phyloP scores from a whole-genome alignment of 1,284 basidiomycete genomes.

The Moesziomyces antarcticus region DNA sequence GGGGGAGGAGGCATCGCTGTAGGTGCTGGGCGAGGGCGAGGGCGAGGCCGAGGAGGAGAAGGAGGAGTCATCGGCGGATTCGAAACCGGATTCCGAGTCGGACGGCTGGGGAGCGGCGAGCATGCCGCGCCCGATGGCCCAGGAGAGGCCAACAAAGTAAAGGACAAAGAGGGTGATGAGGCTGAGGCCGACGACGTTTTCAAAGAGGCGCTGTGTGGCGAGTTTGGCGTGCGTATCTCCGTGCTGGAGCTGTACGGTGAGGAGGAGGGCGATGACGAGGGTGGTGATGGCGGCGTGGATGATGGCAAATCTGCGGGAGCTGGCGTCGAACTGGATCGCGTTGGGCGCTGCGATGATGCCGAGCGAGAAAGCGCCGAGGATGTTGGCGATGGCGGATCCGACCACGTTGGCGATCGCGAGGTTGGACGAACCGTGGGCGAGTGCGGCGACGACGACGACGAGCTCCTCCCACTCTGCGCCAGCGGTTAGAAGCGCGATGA shows the following conservation, averaged over 20 bases:
- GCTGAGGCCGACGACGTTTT: constrained; percentile 41
- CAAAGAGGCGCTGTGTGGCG: constrained; percentile 29
- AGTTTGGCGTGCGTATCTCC: constrained; percentile 26
- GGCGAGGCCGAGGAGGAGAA: constrained; percentile 2
- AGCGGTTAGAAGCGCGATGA: constrained; percentile 45
- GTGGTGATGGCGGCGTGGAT: constrained; percentile 40
- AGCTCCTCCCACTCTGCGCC: constrained; percentile 57
- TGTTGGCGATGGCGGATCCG: constrained; percentile 60
- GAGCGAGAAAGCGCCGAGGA: constrained; percentile 49
- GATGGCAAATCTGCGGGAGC: constrained; percentile 35
- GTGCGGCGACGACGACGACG: constrained; percentile 36
- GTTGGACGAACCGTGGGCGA: constrained; percentile 33
- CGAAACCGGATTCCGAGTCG: constrained; percentile 24
- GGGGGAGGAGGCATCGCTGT: constrained; percentile 32
- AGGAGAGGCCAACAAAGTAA: constrained; percentile 42
- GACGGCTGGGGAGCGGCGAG: constrained; percentile 30
- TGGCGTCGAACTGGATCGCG: constrained; percentile 33
- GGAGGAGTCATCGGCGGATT: constrained; percentile 4
- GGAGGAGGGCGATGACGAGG: constrained; percentile 27
- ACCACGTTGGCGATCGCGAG: constrained; percentile 58
- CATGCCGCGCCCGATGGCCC: constrained; percentile 45
- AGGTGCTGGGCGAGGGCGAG: constrained; percentile 29
- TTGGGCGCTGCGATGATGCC: constrained; percentile 35
- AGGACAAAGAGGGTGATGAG: constrained; percentile 35
- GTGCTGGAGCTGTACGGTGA: constrained; percentile 35